These are phyloP conservation scores for Schrenkiella parvula DNA, from an alignment of 345 rosid genomes.

Conservation along the genomic window DNA sequence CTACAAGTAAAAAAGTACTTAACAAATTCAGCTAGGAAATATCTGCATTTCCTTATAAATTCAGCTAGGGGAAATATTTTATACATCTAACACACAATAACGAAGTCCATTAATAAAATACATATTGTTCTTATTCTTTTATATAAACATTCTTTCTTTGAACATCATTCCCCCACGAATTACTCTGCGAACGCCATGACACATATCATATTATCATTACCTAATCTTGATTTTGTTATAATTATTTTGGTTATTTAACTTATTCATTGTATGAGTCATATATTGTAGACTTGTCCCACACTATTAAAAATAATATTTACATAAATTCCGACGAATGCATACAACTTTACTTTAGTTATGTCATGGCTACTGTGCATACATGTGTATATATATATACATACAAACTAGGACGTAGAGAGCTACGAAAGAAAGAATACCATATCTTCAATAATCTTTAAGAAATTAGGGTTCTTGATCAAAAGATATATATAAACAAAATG, in stretches of 20 bases:
- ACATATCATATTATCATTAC: conserved; percentile 27
- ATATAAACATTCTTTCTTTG: background rate
- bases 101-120: background rate
- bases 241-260: background rate
- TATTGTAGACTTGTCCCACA: conserved; percentile 2
- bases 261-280: conserved; percentile 22
- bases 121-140: background rate
- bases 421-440: conserved; percentile 14
- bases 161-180: conserved; percentile 16
- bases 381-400: conserved; percentile 22
- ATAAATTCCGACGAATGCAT: conserved; percentile 23
- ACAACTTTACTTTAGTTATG: conserved; percentile 14
- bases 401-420: conserved; percentile 9
- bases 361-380: conserved; percentile 2
- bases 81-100: conserved; percentile 20
- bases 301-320: conserved; percentile 4
- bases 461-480: background rate
- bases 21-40: background rate
- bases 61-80: conserved; percentile 9
- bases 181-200: conserved; percentile 25
- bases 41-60: background rate
- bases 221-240: conserved; percentile 18
- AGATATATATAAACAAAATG: conserved; percentile 27
- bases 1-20: background rate
- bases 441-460: background rate